A percentile compares a stretch with the other conserved stretches of the same genome.
Conservation (phyloP, 2,329 filamentous ascomycete species). For the Corinectria fuckeliana region DNA sequence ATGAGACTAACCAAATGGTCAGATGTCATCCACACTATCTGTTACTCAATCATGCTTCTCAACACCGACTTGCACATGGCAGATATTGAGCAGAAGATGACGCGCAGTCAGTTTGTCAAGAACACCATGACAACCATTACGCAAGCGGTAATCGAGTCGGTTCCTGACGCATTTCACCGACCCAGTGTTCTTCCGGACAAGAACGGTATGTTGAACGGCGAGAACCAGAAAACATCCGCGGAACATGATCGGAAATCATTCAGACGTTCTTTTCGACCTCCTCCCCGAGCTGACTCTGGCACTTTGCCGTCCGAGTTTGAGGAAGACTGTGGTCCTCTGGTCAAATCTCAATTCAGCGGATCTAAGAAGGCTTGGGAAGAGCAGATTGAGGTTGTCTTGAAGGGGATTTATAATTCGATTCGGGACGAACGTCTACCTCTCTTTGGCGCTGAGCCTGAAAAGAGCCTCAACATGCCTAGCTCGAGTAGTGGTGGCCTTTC, state of each 20-base stretch:
- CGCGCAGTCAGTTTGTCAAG: conserved; percentile 89
- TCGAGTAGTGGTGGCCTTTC: conserved; percentile 71
- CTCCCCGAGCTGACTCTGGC: conserved; percentile 50
- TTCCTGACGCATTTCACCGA: conserved; percentile 68
- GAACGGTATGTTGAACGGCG: conserved; percentile 41
- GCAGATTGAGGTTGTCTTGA: conserved; percentile 88
- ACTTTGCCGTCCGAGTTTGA: conserved; percentile 48
- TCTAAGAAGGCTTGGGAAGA: conserved; percentile 82
- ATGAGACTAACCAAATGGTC: conserved; percentile 40
- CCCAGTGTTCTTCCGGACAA: conserved; percentile 61
- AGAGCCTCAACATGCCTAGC: conserved; percentile 43
- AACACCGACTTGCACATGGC: conserved; percentile 97
- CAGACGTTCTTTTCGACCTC: conserved; percentile 59
- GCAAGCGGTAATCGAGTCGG: conserved; percentile 76
- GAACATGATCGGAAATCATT: conserved; percentile 51
- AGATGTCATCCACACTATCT: conserved; percentile 97
- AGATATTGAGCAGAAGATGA: conserved; percentile 97
- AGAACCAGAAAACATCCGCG: conserved; percentile 42
- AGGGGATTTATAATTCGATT: conserved; percentile 90
- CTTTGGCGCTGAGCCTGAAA: conserved; percentile 70
- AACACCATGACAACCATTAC: conserved; percentile 93
- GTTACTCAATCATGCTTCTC: conserved; percentile 91
- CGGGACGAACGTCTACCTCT: conserved; percentile 85
- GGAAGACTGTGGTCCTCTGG: conserved; percentile 72
- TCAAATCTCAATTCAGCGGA: conserved; percentile 78